Base-by-base conservation (phyloP, 2,329 filamentous ascomycete genomes). In the Sclerotiophoma versabilis region DNA sequence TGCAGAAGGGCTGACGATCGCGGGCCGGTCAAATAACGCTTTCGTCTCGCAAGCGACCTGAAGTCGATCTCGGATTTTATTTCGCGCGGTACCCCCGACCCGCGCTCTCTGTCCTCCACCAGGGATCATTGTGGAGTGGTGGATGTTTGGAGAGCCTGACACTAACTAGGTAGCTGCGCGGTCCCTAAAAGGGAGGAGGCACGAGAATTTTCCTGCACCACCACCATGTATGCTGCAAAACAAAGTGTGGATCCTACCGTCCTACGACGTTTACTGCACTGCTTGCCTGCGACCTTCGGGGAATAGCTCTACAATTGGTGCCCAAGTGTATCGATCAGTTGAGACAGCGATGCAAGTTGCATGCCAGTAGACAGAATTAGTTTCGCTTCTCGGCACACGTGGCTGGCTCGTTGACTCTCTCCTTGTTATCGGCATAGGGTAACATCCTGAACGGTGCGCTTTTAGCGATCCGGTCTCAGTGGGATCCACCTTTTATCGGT, bases 1-100 rank as follows among this genome's bases (percentile, higher is more conserved):
- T 54, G 39, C 44, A 54, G 51, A 49, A 54, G 51, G 39, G 51
- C 51, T 54, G 51, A 39, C 46, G 45, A 49, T 49, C 45, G 41
- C 46, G 51, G 39, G 51, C 30, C 23, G 38, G 17, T 25, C 19
- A 44, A 17, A 41, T 34, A 45, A 54, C 39, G 30, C 37, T 26
- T 15, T 44, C 44, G 50, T 43, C 32, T 49, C 32, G 38, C 49
- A 33, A 47, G 39, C 26, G 38, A 49, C 33, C 32, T 44, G n/a
- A 44, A 44, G 39, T 34, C 45, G 44, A 54, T 54, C 26, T 44
- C 51, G 41, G 51, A 36, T 45, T 43, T 45, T 41, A 45, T 15
- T 45, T 46, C 22, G 45, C 22, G 34, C 45, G 27, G 34, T 45
- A 49, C 36, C 11, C 34, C 51, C 45, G 51, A 49, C 39, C 37